Percentiles rank a stretch among this genome's conserved stretches.
Evolutionary conservation across 1,139 yeast genomes (phyloP).

Genomic region (Blastobotrys ciferrii): DNA sequence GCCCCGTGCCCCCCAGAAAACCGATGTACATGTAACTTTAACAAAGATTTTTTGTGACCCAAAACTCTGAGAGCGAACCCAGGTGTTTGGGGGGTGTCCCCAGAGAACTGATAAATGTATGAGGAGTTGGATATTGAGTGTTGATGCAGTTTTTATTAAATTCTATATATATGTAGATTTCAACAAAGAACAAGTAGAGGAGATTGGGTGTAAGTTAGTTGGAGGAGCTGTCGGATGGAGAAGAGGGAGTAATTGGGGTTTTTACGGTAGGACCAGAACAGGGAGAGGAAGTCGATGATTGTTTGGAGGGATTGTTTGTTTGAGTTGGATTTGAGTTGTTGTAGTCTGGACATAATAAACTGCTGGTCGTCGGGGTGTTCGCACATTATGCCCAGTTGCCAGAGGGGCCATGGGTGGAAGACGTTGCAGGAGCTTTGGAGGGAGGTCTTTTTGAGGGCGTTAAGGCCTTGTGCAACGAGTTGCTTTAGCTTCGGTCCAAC

Average conservation of each 20-base stretch:
- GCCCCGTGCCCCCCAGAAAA: too few species aligned
- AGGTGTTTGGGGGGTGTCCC: too few species aligned
- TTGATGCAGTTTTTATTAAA: too few species aligned
- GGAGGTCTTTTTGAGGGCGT: constrained; percentile 17
- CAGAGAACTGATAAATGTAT: too few species aligned
- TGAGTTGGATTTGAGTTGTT: constrained; percentile 15
- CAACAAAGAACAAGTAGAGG: constrained; percentile 18
- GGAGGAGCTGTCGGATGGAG: constrained; percentile 20
- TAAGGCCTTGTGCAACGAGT: constrained; percentile 18
- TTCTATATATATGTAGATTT: not conserved
- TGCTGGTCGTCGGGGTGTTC: constrained; percentile 20
- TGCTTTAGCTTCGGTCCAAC: constrained; percentile 16
- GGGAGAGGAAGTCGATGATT: constrained; percentile 20
- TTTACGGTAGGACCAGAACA: constrained; percentile 23
- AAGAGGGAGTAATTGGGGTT: constrained; percentile 16
- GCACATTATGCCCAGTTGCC: constrained; percentile 27
- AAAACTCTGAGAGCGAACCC: too few species aligned
- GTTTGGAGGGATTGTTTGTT: constrained; percentile 20
- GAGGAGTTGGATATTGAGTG: too few species aligned
- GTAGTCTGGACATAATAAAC: constrained; percentile 19
- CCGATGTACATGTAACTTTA: too few species aligned
- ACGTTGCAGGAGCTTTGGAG: constrained; percentile 15
- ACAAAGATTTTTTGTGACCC: too few species aligned
- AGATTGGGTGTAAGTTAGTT: constrained; percentile 17
- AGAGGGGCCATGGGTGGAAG: constrained; percentile 23